Evolutionary conservation across 176 grass and related monocot genomes (phyloP).

Genomic region (Oryza rufipogon): DNA sequence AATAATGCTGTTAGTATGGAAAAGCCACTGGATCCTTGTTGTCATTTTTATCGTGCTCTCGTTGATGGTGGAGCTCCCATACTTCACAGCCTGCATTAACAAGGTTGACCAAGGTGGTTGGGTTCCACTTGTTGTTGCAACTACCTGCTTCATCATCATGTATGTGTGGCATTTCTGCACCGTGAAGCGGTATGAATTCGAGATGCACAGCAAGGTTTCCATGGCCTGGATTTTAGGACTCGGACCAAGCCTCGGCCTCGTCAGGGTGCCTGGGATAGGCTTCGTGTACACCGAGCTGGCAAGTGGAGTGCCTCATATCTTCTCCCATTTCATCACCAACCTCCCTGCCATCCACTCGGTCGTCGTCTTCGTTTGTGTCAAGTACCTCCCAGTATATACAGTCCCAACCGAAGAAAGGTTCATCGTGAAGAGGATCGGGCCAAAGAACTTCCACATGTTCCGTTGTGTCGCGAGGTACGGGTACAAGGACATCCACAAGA

Average conservation of each 20-base stretch:
- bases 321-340: conserved; percentile 81
- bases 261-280: conserved; percentile 76
- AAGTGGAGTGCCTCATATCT: conserved; percentile 66
- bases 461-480: conserved; percentile 71
- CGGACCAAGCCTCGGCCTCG: conserved; percentile 67
- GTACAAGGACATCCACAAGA: conserved; percentile 76
- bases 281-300: conserved; percentile 69
- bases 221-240: conserved; percentile 73
- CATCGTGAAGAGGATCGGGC: conserved; percentile 58
- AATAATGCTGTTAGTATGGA: conserved; percentile 87
- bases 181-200: conserved; percentile 62
- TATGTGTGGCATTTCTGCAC: conserved; percentile 82
- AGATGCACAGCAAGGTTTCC: conserved; percentile 74
- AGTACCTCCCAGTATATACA: conserved; percentile 67
- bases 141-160: conserved; percentile 60
- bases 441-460: conserved; percentile 66
- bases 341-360: conserved; percentile 76
- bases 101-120: conserved; percentile 81
- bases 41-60: conserved; percentile 60
- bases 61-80: conserved; percentile 67
- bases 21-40: conserved; percentile 75
- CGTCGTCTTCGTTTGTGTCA: conserved; percentile 69
- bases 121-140: conserved; percentile 69
- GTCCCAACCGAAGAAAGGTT: conserved; percentile 55
- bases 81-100: conserved; percentile 58